Evolutionary conservation across 2,329 filamentous ascomycete genomes (phyloP).

Genomic region (Colletotrichum sp.): DNA sequence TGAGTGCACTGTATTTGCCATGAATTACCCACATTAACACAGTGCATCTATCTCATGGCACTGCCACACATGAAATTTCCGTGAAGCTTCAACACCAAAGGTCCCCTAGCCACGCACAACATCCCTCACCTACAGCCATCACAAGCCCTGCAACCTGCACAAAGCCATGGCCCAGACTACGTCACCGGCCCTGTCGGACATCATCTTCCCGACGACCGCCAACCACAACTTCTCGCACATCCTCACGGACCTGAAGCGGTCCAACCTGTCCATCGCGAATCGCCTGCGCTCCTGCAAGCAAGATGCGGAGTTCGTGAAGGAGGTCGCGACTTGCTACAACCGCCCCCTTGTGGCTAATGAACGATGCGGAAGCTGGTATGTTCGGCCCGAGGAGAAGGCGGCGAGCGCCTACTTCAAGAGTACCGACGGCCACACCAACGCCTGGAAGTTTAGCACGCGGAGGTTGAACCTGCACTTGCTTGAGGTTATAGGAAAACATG

Average conservation of each 20-base stretch:
- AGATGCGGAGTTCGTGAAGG: constrained; percentile 77
- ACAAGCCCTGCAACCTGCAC: neutral
- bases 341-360: constrained; percentile 90
- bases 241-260: constrained; percentile 75
- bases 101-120: neutral
- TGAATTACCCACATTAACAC: neutral
- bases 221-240: constrained; percentile 72
- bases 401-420: constrained; percentile 96
- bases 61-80: neutral
- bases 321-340: constrained; percentile 58
- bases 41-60: neutral
- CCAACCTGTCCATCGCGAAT: constrained; percentile 80
- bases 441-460: constrained; percentile 89
- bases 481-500: constrained; percentile 65
- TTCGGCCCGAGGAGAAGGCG: constrained; percentile 66
- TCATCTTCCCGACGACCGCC: constrained; percentile 56
- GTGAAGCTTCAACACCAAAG: neutral
- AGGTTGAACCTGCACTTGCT: constrained; percentile 86
- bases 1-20: neutral
- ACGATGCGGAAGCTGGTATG: constrained; percentile 96
- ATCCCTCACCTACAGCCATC: neutral
- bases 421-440: constrained; percentile 89
- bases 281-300: constrained; percentile 78
- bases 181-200: constrained; percentile 37
- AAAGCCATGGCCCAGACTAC: neutral